A percentile compares a stretch with the other conserved stretches of the same genome.
These are phyloP conservation scores for Trichoderma gracile DNA, from an alignment of 2,329 filamentous ascomycete genomes.

Conservation along the genomic window DNA sequence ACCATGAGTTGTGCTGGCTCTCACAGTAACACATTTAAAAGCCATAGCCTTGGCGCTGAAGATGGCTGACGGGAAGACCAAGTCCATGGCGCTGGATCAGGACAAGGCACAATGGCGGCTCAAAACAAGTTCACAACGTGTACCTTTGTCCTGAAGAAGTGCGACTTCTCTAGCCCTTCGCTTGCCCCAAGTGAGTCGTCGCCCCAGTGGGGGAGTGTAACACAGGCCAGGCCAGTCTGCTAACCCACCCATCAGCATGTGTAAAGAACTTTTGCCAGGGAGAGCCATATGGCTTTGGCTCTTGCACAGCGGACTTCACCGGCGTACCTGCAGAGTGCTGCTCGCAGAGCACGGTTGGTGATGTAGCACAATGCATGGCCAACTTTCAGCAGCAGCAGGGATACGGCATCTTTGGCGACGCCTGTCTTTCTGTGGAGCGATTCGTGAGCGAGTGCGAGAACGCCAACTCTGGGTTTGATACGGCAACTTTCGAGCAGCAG, in stretches of 20 bases:
- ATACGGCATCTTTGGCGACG: slow-evolving; percentile 10
- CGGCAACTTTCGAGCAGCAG: neutral
- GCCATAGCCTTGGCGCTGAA: slow-evolving; percentile 2
- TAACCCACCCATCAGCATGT: slow-evolving; percentile 3
- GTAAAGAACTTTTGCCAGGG: slow-evolving; percentile 15
- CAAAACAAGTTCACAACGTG: slow-evolving; percentile 17
- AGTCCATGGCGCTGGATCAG: neutral
- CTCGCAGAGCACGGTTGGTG: slow-evolving; percentile 15
- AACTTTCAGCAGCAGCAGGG: slow-evolving; percentile 14
- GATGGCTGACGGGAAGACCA: neutral
- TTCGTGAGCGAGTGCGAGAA: slow-evolving; percentile 8
- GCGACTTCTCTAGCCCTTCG: slow-evolving; percentile 10
- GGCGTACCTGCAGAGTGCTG: slow-evolving; percentile 13
- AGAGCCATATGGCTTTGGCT: slow-evolving; percentile 23
- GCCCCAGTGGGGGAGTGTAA: neutral
- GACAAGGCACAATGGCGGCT: slow-evolving; percentile 1
- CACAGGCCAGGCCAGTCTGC: neutral
- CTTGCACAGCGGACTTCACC: slow-evolving; percentile 16
- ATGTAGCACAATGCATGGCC: slow-evolving; percentile 20
- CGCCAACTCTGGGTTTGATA: neutral
- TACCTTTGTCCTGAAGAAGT: slow-evolving; percentile 10
- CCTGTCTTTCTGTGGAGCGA: slow-evolving; percentile 7
- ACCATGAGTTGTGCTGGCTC: neutral
- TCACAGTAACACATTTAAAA: slow-evolving; percentile 3
- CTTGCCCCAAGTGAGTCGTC: slow-evolving; percentile 5